Evolutionary conservation across 2,329 filamentous ascomycete genomes (phyloP), one percentile per base, ranked within the genome.

Genomic region (Tolypocladium ovalisporum): DNA sequence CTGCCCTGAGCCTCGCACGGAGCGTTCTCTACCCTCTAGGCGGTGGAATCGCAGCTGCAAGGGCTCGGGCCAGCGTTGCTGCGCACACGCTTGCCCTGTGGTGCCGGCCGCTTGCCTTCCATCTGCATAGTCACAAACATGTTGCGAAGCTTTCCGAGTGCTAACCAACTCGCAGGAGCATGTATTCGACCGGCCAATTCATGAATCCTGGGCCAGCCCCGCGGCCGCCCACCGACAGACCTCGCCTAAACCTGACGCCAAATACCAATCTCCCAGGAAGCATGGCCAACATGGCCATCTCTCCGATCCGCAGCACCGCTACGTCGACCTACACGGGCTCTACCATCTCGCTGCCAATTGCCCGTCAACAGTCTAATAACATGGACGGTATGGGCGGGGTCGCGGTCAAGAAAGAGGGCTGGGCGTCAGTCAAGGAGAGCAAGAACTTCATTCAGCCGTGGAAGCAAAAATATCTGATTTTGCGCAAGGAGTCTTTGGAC

Each of bases 161-260:
- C 63, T 66, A 52, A 56, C 52, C 52, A 36, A 10, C 19, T 4
- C 10, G 40, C 55, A 29, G 36, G 66, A 85, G 81, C 68, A 73
- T 80, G 65, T 86, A 85, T 68, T 75, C 80, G 47, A 76, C 77
- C 62, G 82, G 79, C 66, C 83, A 85, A 72, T 97, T 97, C 77
- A 95, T 97, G 89, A 97, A 97, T 73, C 91, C 94, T 61, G 91
- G 94, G 63, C 93, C 94, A 65, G 93, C 94, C 64, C 94, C 94
- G 63, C 87, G 89, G 67, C 93, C 94, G 60, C 94, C 93, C 24
- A 86, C 82, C 59, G 89, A 94, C 68, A 85, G 89, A 66, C 89
- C 91, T 60, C 87, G 89, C 68, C 83, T 96, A 64, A 86, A 86
- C 66, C 80, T 95, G 60, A 90, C 88, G 47, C 91, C 87, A 60